A percentile compares a stretch with the other conserved stretches of the same genome.
These are phyloP conservation scores for Dryas alaskensis DNA, from an alignment of 306 rosid genomes.

Conservation along the genomic window DNA sequence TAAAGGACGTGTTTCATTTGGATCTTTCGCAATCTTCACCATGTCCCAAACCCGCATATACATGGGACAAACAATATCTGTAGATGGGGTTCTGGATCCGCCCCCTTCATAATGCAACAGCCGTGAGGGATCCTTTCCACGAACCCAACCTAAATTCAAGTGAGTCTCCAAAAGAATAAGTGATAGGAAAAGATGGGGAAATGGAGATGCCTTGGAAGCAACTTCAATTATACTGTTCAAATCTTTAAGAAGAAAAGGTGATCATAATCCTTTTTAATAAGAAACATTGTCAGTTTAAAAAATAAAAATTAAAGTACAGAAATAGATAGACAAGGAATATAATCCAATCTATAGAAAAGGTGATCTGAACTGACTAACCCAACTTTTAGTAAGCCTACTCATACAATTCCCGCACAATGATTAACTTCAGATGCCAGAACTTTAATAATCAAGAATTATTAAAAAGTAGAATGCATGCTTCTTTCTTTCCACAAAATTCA, in stretches of 20 bases:
- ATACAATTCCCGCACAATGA: background rate
- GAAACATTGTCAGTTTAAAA: background rate
- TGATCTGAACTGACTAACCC: background rate
- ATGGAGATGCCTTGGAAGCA: background rate
- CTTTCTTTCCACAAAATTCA: background rate
- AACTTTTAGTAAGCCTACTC: background rate
- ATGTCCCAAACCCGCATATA: slow-evolving; percentile 98
- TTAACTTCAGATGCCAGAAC: background rate
- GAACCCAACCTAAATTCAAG: slow-evolving; percentile 72
- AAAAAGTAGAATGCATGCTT: background rate
- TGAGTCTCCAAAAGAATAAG: slow-evolving; percentile 9
- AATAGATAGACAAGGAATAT: background rate
- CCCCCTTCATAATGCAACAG: slow-evolving; percentile 94
- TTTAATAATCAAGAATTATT: background rate
- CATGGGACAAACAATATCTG: slow-evolving; percentile 95
- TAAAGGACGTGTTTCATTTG: slow-evolving; percentile 81
- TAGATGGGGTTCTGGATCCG: slow-evolving; percentile 83
- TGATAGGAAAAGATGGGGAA: slow-evolving; percentile 1
- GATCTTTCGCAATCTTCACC: slow-evolving; percentile 82
- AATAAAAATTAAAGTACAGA: background rate
- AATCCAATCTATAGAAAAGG: background rate
- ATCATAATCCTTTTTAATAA: background rate
- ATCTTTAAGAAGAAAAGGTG: background rate
- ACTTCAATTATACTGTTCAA: slow-evolving; percentile 10
- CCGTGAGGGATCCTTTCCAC: slow-evolving; percentile 81